Percentiles rank a stretch among this genome's conserved stretches.
Conservation (phyloP, 257 asterid genomes). For the Penstemon barbatus region DNA sequence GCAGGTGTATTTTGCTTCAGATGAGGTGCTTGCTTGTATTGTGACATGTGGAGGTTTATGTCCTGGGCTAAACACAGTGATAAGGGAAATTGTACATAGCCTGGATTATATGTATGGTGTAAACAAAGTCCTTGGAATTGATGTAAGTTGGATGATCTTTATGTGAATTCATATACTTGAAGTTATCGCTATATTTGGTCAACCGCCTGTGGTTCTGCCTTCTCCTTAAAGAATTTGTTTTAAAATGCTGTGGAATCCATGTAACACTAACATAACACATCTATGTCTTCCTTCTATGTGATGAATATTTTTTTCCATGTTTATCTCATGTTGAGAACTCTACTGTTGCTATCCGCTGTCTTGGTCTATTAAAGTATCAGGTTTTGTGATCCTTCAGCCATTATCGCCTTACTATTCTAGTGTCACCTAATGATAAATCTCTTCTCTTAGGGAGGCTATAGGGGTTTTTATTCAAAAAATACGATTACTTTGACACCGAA, state of each 20-base stretch:
- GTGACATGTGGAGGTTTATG: constrained; percentile 99
- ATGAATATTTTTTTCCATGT: constrained; percentile 8
- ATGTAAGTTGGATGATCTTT: constrained; percentile 61
- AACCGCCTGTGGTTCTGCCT: not conserved
- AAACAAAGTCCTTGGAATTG: constrained; percentile 79
- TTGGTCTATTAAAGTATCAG: constrained; percentile 9
- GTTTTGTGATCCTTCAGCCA: constrained; percentile 17
- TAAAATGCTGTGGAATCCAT: not conserved
- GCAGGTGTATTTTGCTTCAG: constrained; percentile 87
- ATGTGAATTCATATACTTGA: constrained; percentile 11
- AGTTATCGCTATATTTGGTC: constrained; percentile 4
- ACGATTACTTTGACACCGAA: constrained; percentile 75
- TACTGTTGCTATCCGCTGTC: constrained; percentile 10
- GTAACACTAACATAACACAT: not conserved
- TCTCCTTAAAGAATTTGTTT: not conserved
- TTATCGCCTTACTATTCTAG: not conserved
- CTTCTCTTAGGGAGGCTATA: constrained; percentile 81
- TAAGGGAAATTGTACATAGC: constrained; percentile 88
- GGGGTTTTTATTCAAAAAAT: constrained; percentile 89
- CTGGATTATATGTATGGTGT: constrained; percentile 96
- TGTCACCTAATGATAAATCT: constrained; percentile 31
- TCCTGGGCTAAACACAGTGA: constrained; percentile 97
- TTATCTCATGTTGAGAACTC: constrained; percentile 3
- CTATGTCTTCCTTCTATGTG: constrained; percentile 1
- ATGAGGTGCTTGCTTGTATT: constrained; percentile 89